Base-by-base conservation (phyloP, 2,329 filamentous ascomycete species). In the Zymoseptoria brevis region DNA sequence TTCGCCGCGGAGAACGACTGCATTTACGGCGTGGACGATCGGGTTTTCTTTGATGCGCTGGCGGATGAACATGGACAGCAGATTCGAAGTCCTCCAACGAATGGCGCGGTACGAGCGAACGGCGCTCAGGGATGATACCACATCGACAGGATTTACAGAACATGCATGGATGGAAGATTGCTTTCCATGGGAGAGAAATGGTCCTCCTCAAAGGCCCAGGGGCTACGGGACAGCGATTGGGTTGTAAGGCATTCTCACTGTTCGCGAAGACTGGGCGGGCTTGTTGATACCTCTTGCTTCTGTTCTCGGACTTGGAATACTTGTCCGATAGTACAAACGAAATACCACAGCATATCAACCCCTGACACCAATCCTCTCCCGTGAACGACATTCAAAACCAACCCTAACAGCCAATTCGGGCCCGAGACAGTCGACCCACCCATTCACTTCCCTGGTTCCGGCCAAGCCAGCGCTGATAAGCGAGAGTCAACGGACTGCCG, bases 11-110 rank as follows among this genome's bases (percentile, higher is more conserved):
- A 71, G 30, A 62, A 71, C 50, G 72, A 74, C 61, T 69, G 71
- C 63, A 70, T 73, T 56, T 73, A 73, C 53, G 71, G 71, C 53
- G 64, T 64, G 13, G 59, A 66, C 35, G 59, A 65, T 50, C 59
- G 62, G 24, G 59, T 67, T 19, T 70, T 67, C 55, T 69, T 68
- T 62, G 62, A 64, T 50, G 67, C 68, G 21, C 59, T 71, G 53
- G 60, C 57, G 24, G 62, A 65, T 41, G 35, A 45, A 45, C 35
- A 16, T 16, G 35, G 35, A 29, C 55, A 22, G 49, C 54, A 16
- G 58, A 50, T 41, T 57, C 59, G 22, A 54, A 55, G 50, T 21
- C 61, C 29, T 41, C 35, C 9, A 9, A 11, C 35, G 56, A 52
- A 56, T 59, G 48, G 30, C 50, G 55, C 57, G 54, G 55, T 57